These are phyloP conservation scores for Russula ochroleuca DNA, from an alignment of 768 basidiomycete genomes.

Conservation along the genomic window DNA sequence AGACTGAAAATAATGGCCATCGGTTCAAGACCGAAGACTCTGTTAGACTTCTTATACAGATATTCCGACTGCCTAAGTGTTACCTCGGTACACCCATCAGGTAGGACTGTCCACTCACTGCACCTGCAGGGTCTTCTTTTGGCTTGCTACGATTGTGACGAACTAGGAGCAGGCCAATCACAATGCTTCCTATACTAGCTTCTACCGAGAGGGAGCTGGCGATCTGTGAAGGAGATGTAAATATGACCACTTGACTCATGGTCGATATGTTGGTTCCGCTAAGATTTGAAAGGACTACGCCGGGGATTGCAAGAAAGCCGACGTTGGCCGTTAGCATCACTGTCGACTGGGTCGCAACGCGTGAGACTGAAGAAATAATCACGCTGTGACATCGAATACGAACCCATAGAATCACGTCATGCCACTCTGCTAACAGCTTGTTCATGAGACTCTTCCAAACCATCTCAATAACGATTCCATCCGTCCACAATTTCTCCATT, in stretches of 20 bases:
- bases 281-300: slow-evolving; percentile 22
- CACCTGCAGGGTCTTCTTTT: slow-evolving; percentile 7
- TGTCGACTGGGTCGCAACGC: slow-evolving; percentile 26
- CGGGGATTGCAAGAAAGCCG: slow-evolving; percentile 37
- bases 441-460: slow-evolving; percentile 19
- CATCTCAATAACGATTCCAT: slow-evolving; percentile 2
- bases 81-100: neutral
- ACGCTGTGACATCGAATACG: neutral
- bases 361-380: neutral
- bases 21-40: slow-evolving; percentile 14
- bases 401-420: slow-evolving; percentile 18
- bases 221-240: slow-evolving; percentile 5
- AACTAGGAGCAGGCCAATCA: slow-evolving; percentile 19
- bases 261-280: neutral
- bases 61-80: slow-evolving; percentile 3
- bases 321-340: slow-evolving; percentile 37
- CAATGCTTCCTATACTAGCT: slow-evolving; percentile 21
- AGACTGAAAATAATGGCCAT: slow-evolving; percentile 21
- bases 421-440: slow-evolving; percentile 13
- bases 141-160: slow-evolving; percentile 19
- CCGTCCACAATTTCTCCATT: slow-evolving; percentile 22
- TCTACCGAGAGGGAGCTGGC: slow-evolving; percentile 18
- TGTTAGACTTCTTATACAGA: neutral
- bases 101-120: slow-evolving; percentile 6
- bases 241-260: neutral